Percentiles rank a stretch among this genome's conserved stretches.
phyloP scores from a whole-genome alignment of 2,329 filamentous ascomycete genomes.

The Pyricularia sp. region DNA sequence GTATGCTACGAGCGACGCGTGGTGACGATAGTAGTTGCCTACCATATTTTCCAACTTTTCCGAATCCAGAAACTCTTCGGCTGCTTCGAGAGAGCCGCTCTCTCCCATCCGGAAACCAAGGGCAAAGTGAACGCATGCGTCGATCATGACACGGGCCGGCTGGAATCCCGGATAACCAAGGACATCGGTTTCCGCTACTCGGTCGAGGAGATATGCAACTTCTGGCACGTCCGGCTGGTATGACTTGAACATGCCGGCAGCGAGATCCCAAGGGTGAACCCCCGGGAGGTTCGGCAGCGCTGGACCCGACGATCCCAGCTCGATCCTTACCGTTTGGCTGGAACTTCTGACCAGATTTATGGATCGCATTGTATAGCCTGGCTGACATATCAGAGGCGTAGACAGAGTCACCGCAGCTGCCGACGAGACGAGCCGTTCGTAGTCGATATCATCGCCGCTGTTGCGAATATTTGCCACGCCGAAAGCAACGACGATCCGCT shows the following conservation, averaged over 20 bases:
- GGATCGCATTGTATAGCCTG: conserved; percentile 14
- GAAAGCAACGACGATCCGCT: conserved; percentile 16
- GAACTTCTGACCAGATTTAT: conserved; percentile 16
- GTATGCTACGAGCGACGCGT: conserved; percentile 22
- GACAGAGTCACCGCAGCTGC: conserved; percentile 14
- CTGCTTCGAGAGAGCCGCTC: conserved; percentile 9
- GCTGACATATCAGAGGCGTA: conserved; percentile 18
- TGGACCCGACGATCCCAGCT: neutral
- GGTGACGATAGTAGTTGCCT: conserved; percentile 23
- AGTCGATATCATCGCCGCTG: neutral
- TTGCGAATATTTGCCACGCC: conserved; percentile 13
- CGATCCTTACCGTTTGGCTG: conserved; percentile 11
- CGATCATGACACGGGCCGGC: conserved; percentile 16
- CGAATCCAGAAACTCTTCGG: conserved; percentile 16
- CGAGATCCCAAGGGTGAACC: conserved; percentile 17
- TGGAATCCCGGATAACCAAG: neutral
- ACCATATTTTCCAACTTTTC: conserved; percentile 16
- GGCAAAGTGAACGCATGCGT: conserved; percentile 23
- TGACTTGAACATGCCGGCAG: conserved; percentile 15
- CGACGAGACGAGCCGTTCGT: conserved; percentile 8
- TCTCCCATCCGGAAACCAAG: conserved; percentile 18
- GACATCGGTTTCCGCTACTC: neutral
- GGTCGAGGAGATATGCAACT: neutral
- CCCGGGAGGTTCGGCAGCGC: conserved; percentile 9
- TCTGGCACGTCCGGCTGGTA: conserved; percentile 5